Conservation (phyloP, 352 stramenopile genomes). For the Pythium pyrilobum region DNA sequence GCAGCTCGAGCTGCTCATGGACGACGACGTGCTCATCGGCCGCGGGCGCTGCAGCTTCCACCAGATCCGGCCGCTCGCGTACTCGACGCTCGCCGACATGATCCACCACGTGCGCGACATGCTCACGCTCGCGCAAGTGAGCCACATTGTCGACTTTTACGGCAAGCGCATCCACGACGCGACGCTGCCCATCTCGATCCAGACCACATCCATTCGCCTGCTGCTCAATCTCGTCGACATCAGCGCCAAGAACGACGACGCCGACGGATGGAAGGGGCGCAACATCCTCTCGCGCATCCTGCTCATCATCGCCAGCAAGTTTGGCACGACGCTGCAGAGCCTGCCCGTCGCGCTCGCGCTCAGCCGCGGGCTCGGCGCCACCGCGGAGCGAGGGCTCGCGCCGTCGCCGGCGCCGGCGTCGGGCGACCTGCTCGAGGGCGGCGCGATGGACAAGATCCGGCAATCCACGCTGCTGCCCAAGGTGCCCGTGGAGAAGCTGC, state of each 20-base stretch:
- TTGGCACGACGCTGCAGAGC: constrained; percentile 83
- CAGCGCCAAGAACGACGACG: constrained; percentile 94
- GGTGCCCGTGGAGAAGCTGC: constrained; percentile 37
- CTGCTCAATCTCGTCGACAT: constrained; percentile 97
- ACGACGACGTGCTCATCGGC: constrained; percentile 94
- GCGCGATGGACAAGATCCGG: constrained; percentile 86
- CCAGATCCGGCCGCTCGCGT: constrained; percentile 93
- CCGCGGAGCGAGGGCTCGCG: not conserved
- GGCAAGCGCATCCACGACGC: constrained; percentile 91
- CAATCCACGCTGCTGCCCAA: constrained; percentile 74
- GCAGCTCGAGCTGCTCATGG: constrained; percentile 94
- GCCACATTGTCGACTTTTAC: constrained; percentile 93
- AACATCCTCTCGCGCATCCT: constrained; percentile 90
- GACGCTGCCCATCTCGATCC: constrained; percentile 93
- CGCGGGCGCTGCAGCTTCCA: constrained; percentile 78
- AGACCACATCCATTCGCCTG: constrained; percentile 94
- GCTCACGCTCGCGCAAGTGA: constrained; percentile 94
- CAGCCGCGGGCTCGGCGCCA: not conserved
- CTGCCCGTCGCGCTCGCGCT: constrained; percentile 57
- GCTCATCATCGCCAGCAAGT: constrained; percentile 93
- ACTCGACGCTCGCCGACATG: constrained; percentile 97
- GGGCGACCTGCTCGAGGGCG: constrained; percentile 68
- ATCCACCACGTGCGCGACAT: constrained; percentile 95
- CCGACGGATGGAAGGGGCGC: constrained; percentile 81
- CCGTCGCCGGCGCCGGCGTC: not conserved